A percentile compares a stretch with the other conserved stretches of the same genome.
Evolutionary conservation across 441 rosid species (phyloP).

Genomic region (Gossypium schwendimanii): DNA sequence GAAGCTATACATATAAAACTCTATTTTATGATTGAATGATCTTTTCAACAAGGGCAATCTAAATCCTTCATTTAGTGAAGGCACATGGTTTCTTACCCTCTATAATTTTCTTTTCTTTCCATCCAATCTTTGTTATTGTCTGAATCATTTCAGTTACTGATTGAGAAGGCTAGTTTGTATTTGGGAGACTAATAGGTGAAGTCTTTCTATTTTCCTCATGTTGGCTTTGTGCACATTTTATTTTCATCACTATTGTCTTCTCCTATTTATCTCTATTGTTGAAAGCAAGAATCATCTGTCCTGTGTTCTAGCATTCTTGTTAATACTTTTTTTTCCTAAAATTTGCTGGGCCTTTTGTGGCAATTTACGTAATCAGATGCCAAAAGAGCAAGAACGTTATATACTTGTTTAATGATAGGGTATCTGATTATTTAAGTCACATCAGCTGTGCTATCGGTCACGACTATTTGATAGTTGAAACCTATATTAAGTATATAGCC

Average conservation of each 20-base stretch:
- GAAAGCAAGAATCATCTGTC: too few species aligned
- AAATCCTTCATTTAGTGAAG: neutral
- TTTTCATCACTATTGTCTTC: neutral
- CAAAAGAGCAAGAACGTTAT: neutral
- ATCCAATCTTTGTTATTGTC: neutral
- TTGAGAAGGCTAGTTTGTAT: neutral
- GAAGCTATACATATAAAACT: neutral
- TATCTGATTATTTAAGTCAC: neutral
- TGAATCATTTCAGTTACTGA: neutral
- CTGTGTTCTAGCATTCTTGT: too few species aligned
- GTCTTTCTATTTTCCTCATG: neutral
- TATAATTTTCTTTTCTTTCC: neutral
- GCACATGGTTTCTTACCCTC: neutral
- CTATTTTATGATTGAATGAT: neutral
- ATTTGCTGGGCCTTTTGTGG: too few species aligned
- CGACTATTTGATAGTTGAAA: neutral
- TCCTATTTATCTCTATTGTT: too few species aligned
- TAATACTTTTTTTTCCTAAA: too few species aligned
- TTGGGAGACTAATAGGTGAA: neutral
- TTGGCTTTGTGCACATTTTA: neutral
- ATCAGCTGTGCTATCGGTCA: neutral
- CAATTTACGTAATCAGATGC: neutral
- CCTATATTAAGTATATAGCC: neutral
- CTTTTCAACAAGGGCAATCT: neutral
- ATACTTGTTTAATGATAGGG: neutral